Evolutionary conservation across 306 rosid genomes (phyloP), one percentile per base, ranked within the genome.

Genomic region (Cucurbita moschata): DNA sequence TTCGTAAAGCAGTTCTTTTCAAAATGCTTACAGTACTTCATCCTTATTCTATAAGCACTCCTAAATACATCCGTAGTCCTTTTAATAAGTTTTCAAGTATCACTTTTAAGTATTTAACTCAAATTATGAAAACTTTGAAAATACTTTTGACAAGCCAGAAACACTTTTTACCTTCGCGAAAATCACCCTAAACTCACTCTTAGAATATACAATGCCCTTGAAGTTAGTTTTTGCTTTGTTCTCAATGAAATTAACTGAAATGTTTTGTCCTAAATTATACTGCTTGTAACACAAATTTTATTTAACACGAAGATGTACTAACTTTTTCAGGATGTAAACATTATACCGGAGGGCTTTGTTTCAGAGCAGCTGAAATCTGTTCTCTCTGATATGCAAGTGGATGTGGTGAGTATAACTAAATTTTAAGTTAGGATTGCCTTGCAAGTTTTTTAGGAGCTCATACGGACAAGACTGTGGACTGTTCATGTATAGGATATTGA

Each of bases 331-430:
- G 97, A 87, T 54, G 87, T 90, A 30, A 49, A 85, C 75, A 53
- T 87, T 50, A 81, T 88, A 74, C 81, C 84, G 21, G 87, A 87
- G 78, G 92, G 86, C 57, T 83, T 90, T 84, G 92, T 93, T 30
- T 89, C 85, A 2, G 74, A 86, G 77, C 97, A 93, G 87, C 75
- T 93, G 57, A 82, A 78, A 67, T 90, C 97, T 56, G 94, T 93
- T 85, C 89, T 90, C 13, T 88, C 96, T 56, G 97, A 93, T 78
- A 90, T 88, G 97, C 84, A 90, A 72, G 97, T 93, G 75, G 88
- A 93, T 77, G 98, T 93, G 86, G 98, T 93, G 81, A 83, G 88
- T 81, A 53, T 60, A 79, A 53, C 43, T 75, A 49, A 51, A 87
- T 81, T 40, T 59, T 71, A 54, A 51, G 39, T 61, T 58, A 54